Conservation (phyloP, 2,329 filamentous ascomycete genomes). For the Fusarium duplospermum region DNA sequence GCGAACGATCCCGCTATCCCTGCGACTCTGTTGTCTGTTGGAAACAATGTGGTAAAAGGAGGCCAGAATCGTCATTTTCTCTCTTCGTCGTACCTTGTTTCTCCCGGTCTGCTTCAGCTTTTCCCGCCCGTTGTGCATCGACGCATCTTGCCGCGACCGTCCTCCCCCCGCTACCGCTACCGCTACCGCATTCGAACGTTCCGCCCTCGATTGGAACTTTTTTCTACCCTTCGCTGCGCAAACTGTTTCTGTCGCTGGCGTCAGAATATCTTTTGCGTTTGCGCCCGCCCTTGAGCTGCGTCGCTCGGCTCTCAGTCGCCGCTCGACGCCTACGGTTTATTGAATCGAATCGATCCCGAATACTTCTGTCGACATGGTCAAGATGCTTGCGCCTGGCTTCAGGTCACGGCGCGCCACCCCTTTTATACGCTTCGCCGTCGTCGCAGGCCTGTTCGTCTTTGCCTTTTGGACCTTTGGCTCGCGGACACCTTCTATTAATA, state of each 20-base stretch:
- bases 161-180: not conserved
- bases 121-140: slow-evolving; percentile 1
- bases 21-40: not conserved
- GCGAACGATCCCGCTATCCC: slow-evolving; percentile 4
- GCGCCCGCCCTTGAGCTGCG: slow-evolving; percentile 14
- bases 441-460: slow-evolving; percentile 51
- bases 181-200: slow-evolving; percentile 17
- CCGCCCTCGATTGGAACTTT: slow-evolving; percentile 22
- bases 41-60: slow-evolving; percentile 29
- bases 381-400: slow-evolving; percentile 55
- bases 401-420: slow-evolving; percentile 57
- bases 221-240: slow-evolving; percentile 13
- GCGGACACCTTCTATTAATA: slow-evolving; percentile 18
- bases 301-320: not conserved
- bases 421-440: slow-evolving; percentile 55
- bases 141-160: slow-evolving; percentile 17
- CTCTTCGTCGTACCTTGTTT: slow-evolving; percentile 2
- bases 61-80: not conserved
- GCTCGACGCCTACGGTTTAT: not conserved
- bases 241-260: slow-evolving; percentile 39
- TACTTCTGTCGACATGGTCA: slow-evolving; percentile 37
- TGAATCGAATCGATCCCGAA: slow-evolving; percentile 1
- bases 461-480: slow-evolving; percentile 46
- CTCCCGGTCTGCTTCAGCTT: not conserved
- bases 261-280: slow-evolving; percentile 29